Conservation (phyloP, 257 asterid species). For the Schizonepeta tenuifolia region DNA sequence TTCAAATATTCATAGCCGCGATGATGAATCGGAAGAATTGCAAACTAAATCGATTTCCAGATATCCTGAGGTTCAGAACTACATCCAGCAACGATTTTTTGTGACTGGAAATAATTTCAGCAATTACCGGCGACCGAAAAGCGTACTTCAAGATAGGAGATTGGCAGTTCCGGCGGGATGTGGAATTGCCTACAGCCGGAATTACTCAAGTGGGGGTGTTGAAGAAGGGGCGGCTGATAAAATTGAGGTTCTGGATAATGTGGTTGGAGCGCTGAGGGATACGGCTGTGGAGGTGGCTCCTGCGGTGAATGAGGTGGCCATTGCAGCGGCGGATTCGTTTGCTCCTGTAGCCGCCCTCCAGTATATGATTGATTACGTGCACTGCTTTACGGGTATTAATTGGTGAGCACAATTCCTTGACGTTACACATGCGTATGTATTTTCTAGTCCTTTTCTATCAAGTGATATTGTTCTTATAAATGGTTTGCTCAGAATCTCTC, state of each 20-base stretch:
- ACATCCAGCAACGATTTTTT: slow-evolving; percentile 38
- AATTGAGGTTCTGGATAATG: slow-evolving; percentile 57
- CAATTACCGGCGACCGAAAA: slow-evolving; percentile 37
- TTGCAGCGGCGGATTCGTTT: slow-evolving; percentile 83
- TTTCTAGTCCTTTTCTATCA: neutral
- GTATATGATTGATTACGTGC: slow-evolving; percentile 78
- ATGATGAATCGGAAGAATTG: slow-evolving; percentile 41
- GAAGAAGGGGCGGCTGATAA: slow-evolving; percentile 61
- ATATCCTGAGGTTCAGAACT: slow-evolving; percentile 33
- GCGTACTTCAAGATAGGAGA: slow-evolving; percentile 43
- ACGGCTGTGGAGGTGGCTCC: slow-evolving; percentile 53
- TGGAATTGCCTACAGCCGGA: slow-evolving; percentile 51
- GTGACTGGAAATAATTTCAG: slow-evolving; percentile 36
- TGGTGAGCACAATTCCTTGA: slow-evolving; percentile 52
- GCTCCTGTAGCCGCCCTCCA: slow-evolving; percentile 79
- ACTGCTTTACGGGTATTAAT: slow-evolving; percentile 57
- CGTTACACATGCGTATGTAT: no score
- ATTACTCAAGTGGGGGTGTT: slow-evolving; percentile 57
- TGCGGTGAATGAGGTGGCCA: slow-evolving; percentile 81
- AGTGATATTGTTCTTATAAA: slow-evolving; percentile 7
- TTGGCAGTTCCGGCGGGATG: slow-evolving; percentile 47
- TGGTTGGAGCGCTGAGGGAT: slow-evolving; percentile 60
- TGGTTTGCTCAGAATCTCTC: neutral
- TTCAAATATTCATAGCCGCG: slow-evolving; percentile 52
- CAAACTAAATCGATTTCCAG: slow-evolving; percentile 27